Percentiles rank a stretch among this genome's conserved stretches.
Conservation (phyloP, 164 flowering plant species). For the Tetrastigma voinierianum region DNA sequence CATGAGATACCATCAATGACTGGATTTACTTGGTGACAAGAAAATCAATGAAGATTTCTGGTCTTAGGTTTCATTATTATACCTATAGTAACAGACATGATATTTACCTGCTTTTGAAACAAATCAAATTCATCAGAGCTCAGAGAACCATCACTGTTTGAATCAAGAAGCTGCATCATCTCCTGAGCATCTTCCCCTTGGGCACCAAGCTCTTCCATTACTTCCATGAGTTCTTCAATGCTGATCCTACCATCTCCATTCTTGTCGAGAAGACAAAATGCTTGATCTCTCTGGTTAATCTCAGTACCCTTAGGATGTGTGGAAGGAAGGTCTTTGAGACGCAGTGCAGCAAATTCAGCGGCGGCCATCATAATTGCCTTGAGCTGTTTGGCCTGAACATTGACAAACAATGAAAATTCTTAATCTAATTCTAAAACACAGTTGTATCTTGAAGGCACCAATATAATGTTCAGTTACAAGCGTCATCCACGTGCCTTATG, state of each 20-base stretch:
- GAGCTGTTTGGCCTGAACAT: slow-evolving; percentile 70
- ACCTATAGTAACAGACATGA: background rate
- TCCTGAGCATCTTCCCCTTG: slow-evolving; percentile 83
- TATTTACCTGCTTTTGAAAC: slow-evolving; percentile 77
- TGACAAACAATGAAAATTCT: slow-evolving; percentile 1
- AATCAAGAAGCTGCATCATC: slow-evolving; percentile 92
- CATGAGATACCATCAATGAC: no score
- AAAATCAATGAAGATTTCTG: no score
- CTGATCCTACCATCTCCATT: slow-evolving; percentile 96
- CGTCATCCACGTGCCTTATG: background rate
- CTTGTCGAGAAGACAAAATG: slow-evolving; percentile 87
- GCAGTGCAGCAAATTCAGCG: slow-evolving; percentile 86
- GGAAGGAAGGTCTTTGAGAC: slow-evolving; percentile 73
- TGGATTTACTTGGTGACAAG: no score
- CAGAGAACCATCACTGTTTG: slow-evolving; percentile 90
- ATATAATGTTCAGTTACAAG: background rate
- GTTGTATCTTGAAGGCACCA: background rate
- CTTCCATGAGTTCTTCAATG: slow-evolving; percentile 89
- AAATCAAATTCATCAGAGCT: slow-evolving; percentile 89
- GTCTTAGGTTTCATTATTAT: no score
- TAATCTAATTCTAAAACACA: background rate
- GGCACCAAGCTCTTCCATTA: slow-evolving; percentile 97
- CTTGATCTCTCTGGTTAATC: slow-evolving; percentile 51
- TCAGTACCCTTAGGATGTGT: slow-evolving; percentile 38
- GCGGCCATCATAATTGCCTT: slow-evolving; percentile 96